Evolutionary conservation across 177 flowering plant genomes (phyloP), one percentile per base, ranked within the genome.

Genomic region (Vitis hybrid): DNA sequence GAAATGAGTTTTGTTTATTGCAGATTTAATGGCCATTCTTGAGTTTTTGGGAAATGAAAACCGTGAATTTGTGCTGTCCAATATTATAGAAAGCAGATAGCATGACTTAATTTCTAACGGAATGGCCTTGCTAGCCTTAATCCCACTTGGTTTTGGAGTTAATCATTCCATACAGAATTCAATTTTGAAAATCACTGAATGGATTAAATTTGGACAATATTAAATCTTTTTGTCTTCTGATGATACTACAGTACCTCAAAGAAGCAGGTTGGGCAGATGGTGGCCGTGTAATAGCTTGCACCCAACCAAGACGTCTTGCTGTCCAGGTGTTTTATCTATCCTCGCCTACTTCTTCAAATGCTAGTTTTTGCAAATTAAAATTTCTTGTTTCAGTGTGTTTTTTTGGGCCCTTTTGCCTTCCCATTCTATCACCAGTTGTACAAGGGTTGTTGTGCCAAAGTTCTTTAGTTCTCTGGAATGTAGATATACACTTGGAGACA

Each of bases 221-320:
- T n/a, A 30, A 26, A 5, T 57, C 34, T 15, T 52, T 56, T 26
- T 55, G 61, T 54, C 60, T 30, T 52, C 0, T 68, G 51, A 13
- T 67, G 40, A 23, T 56, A 30, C 52, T 79, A 69, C 84, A 93
- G 98, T 94, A 79, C 71, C 91, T 94, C 52, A 90, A 91, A 71
- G 98, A 93, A 82, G 98, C 94, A 10, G 99, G 98, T 21, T 94
- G 99, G 99, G 97, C 99, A 56, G 91, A 90, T 19, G 95, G 91
- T 61, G 99, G 99, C 9, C 87, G 91, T 11, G 73, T 90, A 23
- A 88, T 94, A 40, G 98, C 97, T 73, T 94, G 99, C 82, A 93
- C 99, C 4, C 99, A 94, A 66, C 99, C 99, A 15, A 82, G 99
- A 70, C 79, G 99, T 19, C 73, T 94, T 67, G 97, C 99, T 60